Conservation (phyloP, 2,329 filamentous ascomycete genomes). For the Diaporthe humulicola region DNA sequence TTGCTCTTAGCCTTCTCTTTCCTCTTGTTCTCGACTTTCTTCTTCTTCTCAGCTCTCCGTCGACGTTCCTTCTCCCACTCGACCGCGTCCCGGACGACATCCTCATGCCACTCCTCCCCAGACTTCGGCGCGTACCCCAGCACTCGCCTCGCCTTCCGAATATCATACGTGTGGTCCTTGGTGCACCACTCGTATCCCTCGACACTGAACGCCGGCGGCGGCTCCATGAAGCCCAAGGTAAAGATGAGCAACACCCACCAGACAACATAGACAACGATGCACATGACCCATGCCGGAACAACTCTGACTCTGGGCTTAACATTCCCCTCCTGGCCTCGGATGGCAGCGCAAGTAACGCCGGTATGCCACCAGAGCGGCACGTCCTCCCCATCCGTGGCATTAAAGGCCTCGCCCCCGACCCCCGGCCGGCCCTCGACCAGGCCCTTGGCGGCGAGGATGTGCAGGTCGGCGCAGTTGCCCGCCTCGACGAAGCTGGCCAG, state of each 20-base stretch:
- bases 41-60: not conserved
- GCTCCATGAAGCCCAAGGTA: slow-evolving; percentile 44
- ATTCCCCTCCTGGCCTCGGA: not conserved
- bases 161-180: slow-evolving; percentile 41
- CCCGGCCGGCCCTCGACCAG: slow-evolving; percentile 42
- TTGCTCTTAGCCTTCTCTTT: not conserved
- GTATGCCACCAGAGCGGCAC: slow-evolving; percentile 51
- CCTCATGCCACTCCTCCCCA: slow-evolving; percentile 37
- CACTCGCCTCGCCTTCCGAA: slow-evolving; percentile 40
- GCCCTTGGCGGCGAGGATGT: slow-evolving; percentile 47
- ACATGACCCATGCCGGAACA: slow-evolving; percentile 47
- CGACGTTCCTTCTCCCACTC: slow-evolving; percentile 37
- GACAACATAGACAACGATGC: slow-evolving; percentile 32
- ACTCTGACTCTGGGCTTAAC: slow-evolving; percentile 27
- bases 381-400: slow-evolving; percentile 50
- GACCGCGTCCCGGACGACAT: slow-evolving; percentile 39
- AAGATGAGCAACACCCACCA: slow-evolving; percentile 45
- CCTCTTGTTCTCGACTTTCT: not conserved
- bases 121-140: slow-evolving; percentile 41
- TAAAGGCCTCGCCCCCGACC: slow-evolving; percentile 52
- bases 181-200: slow-evolving; percentile 44
- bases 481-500: slow-evolving; percentile 47
- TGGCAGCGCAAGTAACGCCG: slow-evolving; percentile 44
- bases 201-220: slow-evolving; percentile 43
- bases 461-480: slow-evolving; percentile 45